A percentile compares a stretch with the other conserved stretches of the same genome.
Evolutionary conservation across 1,139 yeast genomes (phyloP).

Genomic region (Candida neerlandica): DNA sequence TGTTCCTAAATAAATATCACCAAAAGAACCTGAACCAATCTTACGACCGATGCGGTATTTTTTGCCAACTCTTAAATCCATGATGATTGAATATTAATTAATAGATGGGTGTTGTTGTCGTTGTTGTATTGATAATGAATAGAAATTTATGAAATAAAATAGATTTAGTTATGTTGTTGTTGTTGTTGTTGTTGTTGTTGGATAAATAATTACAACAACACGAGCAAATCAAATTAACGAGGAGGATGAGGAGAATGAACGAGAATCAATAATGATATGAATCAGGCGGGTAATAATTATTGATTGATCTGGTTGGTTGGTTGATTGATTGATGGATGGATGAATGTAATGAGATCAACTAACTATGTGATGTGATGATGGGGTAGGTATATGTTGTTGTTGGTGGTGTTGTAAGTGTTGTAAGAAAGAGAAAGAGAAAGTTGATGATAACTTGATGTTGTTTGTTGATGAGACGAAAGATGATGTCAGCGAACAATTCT

Average conservation of each 20-base stretch:
- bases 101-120: too few species aligned
- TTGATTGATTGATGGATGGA: neutral
- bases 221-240: too few species aligned
- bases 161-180: too few species aligned
- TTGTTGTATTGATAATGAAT: too few species aligned
- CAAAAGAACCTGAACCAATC: constrained; percentile 97
- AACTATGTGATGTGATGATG: neutral
- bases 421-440: too few species aligned
- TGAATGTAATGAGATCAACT: neutral
- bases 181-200: too few species aligned
- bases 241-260: too few species aligned
- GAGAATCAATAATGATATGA: too few species aligned
- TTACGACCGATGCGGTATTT: constrained; percentile 94
- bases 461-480: constrained; percentile 1
- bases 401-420: neutral
- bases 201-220: too few species aligned
- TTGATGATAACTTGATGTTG: neutral
- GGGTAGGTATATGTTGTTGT: neutral
- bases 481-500: neutral
- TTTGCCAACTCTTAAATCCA: constrained; percentile 91
- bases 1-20: constrained; percentile 92
- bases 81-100: constrained; percentile 20
- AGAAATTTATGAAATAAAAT: too few species aligned
- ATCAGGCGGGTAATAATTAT: neutral
- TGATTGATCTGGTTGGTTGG: neutral